Base-by-base conservation (phyloP, 2,329 filamentous ascomycete genomes). In the Alternaria postmessia region DNA sequence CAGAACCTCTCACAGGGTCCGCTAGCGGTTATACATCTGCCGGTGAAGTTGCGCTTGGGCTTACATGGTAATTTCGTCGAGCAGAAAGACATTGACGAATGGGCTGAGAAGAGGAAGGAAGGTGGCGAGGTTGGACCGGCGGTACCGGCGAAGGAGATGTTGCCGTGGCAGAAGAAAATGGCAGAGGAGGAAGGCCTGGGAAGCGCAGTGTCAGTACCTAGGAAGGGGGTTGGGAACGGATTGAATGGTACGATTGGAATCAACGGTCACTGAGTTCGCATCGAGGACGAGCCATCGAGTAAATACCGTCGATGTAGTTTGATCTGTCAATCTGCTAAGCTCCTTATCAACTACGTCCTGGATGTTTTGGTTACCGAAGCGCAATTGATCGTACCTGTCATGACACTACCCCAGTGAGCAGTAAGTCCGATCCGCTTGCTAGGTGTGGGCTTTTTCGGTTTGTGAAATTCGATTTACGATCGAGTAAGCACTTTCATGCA, bases 21-120 rank as follows among this genome's bases (percentile, higher is more conserved):
- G 6, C 48, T 81, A 0, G 81, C 81, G 2, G 70, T 80, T 5
- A 68, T 81, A 1, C 74, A 81, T 64, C 51, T 83, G 51, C 81
- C 81, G 2, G 68, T 77, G 0, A 77, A 76, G 62, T 30, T 77
- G 51, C 67, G 70, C 39, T 49, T 76, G 36, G 74, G 74, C 9
- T 48, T 77, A 42, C 74, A 77, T 62, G 74, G 74, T 7, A 76
- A 76, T 52, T 77, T 74, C 46, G 63, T 77, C 5, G 73, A 73
- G 55, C 65, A 71, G 56, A 70, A 26, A 47, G 73, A 77, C 8
- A 54, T 77, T 30, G 69, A 73, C 26, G 70, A 68, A 30, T 77
- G 74, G 74, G 52, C 28, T 28, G 70, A 72, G 64, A 70, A 67
- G 59, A 71, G 72, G 59, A 74, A 58, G 32, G 66, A 67, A 7